phyloP scores from a whole-genome alignment of 768 basidiomycete genomes.

The Amanita inopinata region DNA sequence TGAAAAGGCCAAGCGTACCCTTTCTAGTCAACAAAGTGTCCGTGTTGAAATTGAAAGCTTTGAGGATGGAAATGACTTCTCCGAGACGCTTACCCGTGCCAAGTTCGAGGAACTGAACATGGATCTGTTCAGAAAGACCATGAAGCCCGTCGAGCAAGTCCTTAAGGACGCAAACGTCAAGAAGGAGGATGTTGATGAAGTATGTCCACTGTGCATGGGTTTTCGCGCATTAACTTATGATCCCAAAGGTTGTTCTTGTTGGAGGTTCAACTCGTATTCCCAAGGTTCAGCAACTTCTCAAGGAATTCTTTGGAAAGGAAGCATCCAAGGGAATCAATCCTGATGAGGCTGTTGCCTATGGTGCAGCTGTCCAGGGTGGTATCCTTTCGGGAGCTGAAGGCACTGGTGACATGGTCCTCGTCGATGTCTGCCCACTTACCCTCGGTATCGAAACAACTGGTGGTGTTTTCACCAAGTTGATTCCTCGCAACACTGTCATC shows the following conservation, averaged over 20 bases:
- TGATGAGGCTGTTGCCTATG: conserved; percentile 98
- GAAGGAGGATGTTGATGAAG: conserved; percentile 95
- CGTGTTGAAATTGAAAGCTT: conserved; percentile 94
- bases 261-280: conserved; percentile 99
- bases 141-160: conserved; percentile 99
- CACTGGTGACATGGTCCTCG: conserved; percentile 84
- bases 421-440: conserved; percentile 94
- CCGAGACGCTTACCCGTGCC: conserved; percentile 93
- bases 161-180: conserved; percentile 96
- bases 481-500: conserved; percentile 95
- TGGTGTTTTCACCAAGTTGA: conserved; percentile 96
- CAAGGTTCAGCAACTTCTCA: conserved; percentile 97
- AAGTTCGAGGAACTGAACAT: conserved; percentile 99
- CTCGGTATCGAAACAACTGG: conserved; percentile 99
- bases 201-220: conserved; percentile 18
- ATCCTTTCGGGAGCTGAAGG: conserved; percentile 93
- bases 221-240: background rate
- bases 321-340: conserved; percentile 99
- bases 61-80: conserved; percentile 94
- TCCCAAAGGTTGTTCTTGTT: conserved; percentile 67
- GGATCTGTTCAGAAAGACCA: conserved; percentile 98
- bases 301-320: conserved; percentile 97
- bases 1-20: conserved; percentile 90
- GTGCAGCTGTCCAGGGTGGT: conserved; percentile 97
- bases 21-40: conserved; percentile 83